Conservation (phyloP, 1,284 basidiomycete species). For the Taiwanofungus camphoratus region DNA sequence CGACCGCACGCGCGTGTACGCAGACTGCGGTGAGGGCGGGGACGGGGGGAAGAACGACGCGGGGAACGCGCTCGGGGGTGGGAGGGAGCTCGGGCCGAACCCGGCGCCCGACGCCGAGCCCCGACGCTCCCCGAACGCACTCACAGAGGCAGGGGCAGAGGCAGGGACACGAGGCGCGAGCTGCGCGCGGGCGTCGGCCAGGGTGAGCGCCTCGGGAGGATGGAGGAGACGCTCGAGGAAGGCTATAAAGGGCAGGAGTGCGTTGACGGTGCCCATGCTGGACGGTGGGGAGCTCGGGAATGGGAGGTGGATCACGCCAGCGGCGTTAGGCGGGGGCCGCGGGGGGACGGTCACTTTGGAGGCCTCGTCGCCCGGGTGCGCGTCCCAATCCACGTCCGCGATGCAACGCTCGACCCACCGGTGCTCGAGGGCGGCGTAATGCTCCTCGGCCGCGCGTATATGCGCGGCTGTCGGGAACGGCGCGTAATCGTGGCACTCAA, state of each 20-base stretch:
- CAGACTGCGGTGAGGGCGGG: slow-evolving; percentile 8
- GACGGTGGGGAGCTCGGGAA: slow-evolving; percentile 63
- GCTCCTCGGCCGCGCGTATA: slow-evolving; percentile 66
- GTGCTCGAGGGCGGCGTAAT: slow-evolving; percentile 55
- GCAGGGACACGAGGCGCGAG: slow-evolving; percentile 13
- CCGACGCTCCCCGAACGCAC: slow-evolving; percentile 6
- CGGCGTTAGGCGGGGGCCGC: slow-evolving; percentile 64
- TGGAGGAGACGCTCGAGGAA: slow-evolving; percentile 57
- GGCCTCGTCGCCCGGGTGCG: slow-evolving; percentile 21
- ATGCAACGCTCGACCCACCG: slow-evolving; percentile 48
- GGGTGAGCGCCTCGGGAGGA: slow-evolving; percentile 28
- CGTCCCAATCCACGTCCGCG: slow-evolving; percentile 19
- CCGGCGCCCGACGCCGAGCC: slow-evolving; percentile 9
- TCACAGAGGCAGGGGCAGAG: slow-evolving; percentile 9
- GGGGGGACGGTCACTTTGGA: slow-evolving; percentile 38
- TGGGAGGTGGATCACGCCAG: slow-evolving; percentile 65
- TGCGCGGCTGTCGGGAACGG: slow-evolving; percentile 58
- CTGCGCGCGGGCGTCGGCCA: slow-evolving; percentile 16
- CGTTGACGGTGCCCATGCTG: slow-evolving; percentile 40
- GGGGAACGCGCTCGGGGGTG: slow-evolving; percentile 26
- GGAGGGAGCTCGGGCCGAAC: slow-evolving; percentile 26
- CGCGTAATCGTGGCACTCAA: slow-evolving; percentile 80
- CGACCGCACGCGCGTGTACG: slow-evolving; percentile 26
- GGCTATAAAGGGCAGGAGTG: slow-evolving; percentile 50
- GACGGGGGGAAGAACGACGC: slow-evolving; percentile 24